Conservation (phyloP, 345 rosid genomes). For the Salix purpurea region DNA sequence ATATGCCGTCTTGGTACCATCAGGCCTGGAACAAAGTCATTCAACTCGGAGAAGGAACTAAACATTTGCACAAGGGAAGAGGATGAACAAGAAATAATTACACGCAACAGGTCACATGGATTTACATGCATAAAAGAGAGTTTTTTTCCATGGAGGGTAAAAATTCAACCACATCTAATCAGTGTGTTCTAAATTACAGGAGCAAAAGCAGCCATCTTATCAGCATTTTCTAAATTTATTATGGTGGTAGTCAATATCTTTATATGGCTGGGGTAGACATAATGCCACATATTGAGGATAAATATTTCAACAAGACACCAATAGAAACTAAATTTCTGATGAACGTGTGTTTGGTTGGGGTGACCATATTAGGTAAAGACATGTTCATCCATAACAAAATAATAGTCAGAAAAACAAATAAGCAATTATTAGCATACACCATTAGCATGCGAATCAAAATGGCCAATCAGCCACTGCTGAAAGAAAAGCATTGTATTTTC, state of each 20-base stretch:
- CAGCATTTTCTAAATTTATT: neutral
- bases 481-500: neutral
- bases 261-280: neutral
- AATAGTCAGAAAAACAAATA: neutral
- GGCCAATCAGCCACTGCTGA: neutral
- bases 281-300: neutral
- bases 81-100: neutral
- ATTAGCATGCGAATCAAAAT: neutral
- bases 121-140: neutral
- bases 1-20: conserved; percentile 91
- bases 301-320: neutral
- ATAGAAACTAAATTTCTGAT: neutral
- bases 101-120: neutral
- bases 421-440: neutral
- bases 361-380: neutral
- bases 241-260: neutral
- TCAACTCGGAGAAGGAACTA: neutral
- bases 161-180: neutral
- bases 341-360: neutral
- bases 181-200: neutral
- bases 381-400: neutral
- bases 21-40: conserved; percentile 52
- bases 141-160: neutral
- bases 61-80: no score
- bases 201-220: neutral